Conservation (phyloP, 306 rosid species). For the Casuarina glauca region DNA sequence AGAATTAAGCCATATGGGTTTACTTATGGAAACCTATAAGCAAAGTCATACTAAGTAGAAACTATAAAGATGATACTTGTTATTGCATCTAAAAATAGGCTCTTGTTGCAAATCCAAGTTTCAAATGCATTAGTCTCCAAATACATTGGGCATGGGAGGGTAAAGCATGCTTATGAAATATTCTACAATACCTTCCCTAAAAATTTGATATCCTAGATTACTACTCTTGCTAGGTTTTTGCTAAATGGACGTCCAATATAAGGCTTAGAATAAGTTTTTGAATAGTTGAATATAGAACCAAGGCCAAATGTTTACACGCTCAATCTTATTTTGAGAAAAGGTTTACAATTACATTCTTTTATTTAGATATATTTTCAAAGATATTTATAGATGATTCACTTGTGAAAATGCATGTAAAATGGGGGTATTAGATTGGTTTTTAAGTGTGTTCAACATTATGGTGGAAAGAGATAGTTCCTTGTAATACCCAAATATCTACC, state of each 20-base stretch:
- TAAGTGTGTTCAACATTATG: conserved; percentile 66
- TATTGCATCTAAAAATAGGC: conserved; percentile 51
- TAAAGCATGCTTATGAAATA: conserved; percentile 44
- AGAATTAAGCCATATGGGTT: conserved; percentile 62
- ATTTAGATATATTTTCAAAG: conserved; percentile 41
- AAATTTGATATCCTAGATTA: conserved; percentile 72
- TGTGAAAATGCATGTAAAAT: conserved; percentile 68
- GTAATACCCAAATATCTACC: conserved; percentile 80
- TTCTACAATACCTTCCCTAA: conserved; percentile 42
- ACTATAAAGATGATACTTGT: conserved; percentile 57
- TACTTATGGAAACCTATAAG: conserved; percentile 70
- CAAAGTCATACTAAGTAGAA: conserved; percentile 38
- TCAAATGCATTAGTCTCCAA: conserved; percentile 68
- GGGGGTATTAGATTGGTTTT: conserved; percentile 60
- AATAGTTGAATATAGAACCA: conserved; percentile 46
- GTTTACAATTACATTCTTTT: conserved; percentile 60
- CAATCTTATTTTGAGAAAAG: conserved; percentile 64
- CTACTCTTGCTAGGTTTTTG: conserved; percentile 60
- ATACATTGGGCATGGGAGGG: conserved; percentile 49
- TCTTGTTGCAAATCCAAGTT: conserved; percentile 43
- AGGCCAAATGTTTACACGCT: conserved; percentile 60
- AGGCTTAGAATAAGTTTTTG: conserved; percentile 54
- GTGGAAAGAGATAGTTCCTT: conserved; percentile 59
- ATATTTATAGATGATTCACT: conserved; percentile 56
- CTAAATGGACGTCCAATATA: conserved; percentile 48